Conservation (phyloP, 2,329 filamentous ascomycete species). For the Cercospora citrullina region DNA sequence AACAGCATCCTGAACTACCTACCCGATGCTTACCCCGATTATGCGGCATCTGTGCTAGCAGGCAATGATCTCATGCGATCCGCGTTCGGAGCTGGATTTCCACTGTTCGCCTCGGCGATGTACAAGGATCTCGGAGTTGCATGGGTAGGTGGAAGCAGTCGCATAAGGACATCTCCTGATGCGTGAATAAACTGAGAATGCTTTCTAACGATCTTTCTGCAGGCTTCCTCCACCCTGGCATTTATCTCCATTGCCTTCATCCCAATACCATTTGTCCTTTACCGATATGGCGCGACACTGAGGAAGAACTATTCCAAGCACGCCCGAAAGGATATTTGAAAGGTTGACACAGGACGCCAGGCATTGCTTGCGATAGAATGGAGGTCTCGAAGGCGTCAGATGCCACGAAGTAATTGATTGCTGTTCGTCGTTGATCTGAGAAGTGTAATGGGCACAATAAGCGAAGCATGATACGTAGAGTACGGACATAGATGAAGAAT, state of each 20-base stretch:
- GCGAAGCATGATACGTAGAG: neutral
- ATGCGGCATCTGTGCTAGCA: slow-evolving; percentile 47
- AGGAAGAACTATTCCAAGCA: slow-evolving; percentile 44
- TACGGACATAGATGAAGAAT: neutral
- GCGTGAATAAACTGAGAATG: neutral
- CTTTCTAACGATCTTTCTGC: neutral
- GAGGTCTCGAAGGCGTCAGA: neutral
- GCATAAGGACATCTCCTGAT: neutral
- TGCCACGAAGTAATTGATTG: neutral
- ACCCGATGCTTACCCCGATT: slow-evolving; percentile 45
- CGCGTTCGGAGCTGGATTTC: slow-evolving; percentile 37
- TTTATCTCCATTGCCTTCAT: slow-evolving; percentile 48
- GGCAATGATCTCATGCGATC: slow-evolving; percentile 48
- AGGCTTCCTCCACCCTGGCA: slow-evolving; percentile 41
- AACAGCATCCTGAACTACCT: slow-evolving; percentile 50
- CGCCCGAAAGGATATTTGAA: slow-evolving; percentile 45
- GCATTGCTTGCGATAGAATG: neutral
- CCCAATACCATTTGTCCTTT: slow-evolving; percentile 49
- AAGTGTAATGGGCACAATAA: neutral
- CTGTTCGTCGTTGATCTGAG: neutral
- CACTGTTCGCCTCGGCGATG: slow-evolving; percentile 45
- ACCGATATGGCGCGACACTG: slow-evolving; percentile 45
- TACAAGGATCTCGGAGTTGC: slow-evolving; percentile 43
- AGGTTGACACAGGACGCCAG: neutral
- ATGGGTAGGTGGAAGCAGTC: slow-evolving; percentile 35